phyloP scores from a whole-genome alignment of 2,329 filamentous ascomycete genomes.

The Beauveria brongniartii region DNA sequence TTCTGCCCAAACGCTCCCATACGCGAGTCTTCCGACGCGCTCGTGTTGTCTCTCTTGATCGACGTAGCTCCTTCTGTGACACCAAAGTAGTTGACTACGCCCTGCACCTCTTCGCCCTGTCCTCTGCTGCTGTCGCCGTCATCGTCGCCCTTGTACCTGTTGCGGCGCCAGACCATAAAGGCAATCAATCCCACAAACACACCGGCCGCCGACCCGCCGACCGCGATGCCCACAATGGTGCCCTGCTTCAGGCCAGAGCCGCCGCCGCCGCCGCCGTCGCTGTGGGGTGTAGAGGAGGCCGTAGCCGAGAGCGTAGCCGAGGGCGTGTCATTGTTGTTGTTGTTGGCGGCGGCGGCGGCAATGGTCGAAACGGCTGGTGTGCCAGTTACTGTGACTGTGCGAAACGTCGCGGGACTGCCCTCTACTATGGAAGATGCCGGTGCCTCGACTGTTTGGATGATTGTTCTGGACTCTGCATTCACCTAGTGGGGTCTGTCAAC shows the following conservation, averaged over 20 bases:
- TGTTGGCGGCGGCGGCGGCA: background rate
- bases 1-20: conserved; percentile 6
- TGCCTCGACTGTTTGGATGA: background rate
- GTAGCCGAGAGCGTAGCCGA: background rate
- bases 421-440: background rate
- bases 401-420: background rate
- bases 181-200: background rate
- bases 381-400: background rate
- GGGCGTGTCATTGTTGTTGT: background rate
- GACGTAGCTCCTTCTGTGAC: background rate
- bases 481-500: no score
- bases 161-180: background rate
- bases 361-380: background rate
- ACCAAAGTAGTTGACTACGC: background rate
- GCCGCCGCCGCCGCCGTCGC: no score
- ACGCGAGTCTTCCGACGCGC: conserved; percentile 5
- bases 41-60: conserved; percentile 1
- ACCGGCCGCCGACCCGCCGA: conserved; percentile 2
- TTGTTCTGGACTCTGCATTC: background rate
- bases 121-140: background rate
- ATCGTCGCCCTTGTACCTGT: background rate
- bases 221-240: background rate
- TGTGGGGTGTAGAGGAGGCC: background rate
- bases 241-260: background rate
- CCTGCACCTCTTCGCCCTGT: background rate